Evolutionary conservation across 352 stramenopile genomes (phyloP), one percentile per base, ranked within the genome.

Genomic region (Pythium sp.): DNA sequence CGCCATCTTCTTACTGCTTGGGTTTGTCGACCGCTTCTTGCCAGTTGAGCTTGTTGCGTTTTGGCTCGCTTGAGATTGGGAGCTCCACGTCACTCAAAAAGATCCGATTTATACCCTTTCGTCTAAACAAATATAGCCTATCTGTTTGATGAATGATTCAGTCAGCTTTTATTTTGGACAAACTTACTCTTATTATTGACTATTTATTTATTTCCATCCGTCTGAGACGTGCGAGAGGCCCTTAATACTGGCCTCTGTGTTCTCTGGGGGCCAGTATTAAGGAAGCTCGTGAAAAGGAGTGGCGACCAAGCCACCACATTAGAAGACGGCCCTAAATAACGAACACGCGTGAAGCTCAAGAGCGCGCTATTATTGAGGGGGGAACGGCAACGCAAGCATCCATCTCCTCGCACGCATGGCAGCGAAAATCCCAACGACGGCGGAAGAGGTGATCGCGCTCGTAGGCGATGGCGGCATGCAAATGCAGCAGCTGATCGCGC

Each of bases 401-500:
- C 18, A 51, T 51, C 43, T 24, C 43, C 43, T 24, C 22, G 43
- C 43, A 24, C 43, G n/a, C 6, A 51, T 76, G 68, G 67, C 72
- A 55, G 74, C 73, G 67, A 91, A 88, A 74, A 73, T 74, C 43
- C 77, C 78, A 58, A 78, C 79, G 26, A 63, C 80, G 46, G 56
- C 26, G 20, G 80, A 89, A 54, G 80, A 90, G 36, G 79, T 88
- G 70, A 64, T 90, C 54, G 81, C 78, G 64, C 81, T 91, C 24
- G 80, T 87, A 58, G 64, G 76, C 49, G 60, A 78, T 68, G 58
- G 71, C 64, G 43, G 70, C 30, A 83, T 89, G 69, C 77, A 89
- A 60, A 83, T 89, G 69, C 77, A 89, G 62, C 79, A 89, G 58
- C 68, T 92, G 24, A 71, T 90, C 18, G 68, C 86, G 32, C 84